Conservation (phyloP, 1,284 basidiomycete genomes). For the Cystobasidiaceae sp. region DNA sequence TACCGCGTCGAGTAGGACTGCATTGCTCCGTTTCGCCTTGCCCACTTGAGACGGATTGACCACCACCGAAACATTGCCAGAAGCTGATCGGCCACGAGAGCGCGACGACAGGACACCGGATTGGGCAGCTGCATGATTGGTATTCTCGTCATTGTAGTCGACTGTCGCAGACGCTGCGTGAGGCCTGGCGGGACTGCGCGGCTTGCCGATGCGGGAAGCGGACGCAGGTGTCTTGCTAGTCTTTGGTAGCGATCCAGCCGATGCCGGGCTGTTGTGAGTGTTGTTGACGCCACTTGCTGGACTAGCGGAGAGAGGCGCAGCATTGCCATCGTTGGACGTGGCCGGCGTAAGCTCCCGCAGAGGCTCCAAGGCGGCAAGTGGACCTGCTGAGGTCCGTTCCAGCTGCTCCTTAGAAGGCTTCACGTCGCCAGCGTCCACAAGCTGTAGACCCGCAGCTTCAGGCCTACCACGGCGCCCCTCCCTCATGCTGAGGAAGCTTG, state of each 20-base stretch:
- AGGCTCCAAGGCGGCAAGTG: not conserved
- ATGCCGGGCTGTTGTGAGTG: too few relatives aligned
- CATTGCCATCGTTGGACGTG: not conserved
- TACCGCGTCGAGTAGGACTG: not conserved
- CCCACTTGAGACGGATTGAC: not conserved
- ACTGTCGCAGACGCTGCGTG: not conserved
- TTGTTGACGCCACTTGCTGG: too few relatives aligned
- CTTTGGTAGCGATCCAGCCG: too few relatives aligned
- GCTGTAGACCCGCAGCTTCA: not conserved
- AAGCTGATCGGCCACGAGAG: not conserved
- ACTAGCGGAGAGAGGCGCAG: not conserved
- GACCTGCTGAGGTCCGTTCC: not conserved
- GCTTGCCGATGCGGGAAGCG: slow-evolving; percentile 10
- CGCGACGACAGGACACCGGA: not conserved
- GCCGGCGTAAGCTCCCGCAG: not conserved
- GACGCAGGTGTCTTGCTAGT: slow-evolving; percentile 12
- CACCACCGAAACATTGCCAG: not conserved
- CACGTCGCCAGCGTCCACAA: not conserved
- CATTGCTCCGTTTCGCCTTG: not conserved
- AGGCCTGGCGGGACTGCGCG: slow-evolving; percentile 3
- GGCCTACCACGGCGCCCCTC: not conserved
- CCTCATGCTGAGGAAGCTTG: too few relatives aligned
- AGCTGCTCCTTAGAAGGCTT: slow-evolving; percentile 23
- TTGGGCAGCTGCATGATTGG: slow-evolving; percentile 7
- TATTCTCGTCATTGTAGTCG: slow-evolving; percentile 22